Evolutionary conservation across 2,329 filamentous ascomycete species (phyloP).

Genomic region (Plectosphaerella plurivora): DNA sequence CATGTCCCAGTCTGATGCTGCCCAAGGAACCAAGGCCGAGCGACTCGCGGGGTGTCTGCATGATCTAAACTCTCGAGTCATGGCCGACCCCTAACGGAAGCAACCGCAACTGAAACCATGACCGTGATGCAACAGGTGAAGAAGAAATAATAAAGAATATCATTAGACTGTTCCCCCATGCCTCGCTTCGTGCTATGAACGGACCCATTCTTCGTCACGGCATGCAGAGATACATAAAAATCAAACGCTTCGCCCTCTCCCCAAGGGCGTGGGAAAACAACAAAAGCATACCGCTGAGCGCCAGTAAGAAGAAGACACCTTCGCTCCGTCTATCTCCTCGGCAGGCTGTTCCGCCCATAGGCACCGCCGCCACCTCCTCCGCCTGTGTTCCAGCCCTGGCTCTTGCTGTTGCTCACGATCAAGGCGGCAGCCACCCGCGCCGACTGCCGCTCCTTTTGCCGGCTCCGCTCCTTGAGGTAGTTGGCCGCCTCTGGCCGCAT

Average conservation of each 20-base stretch:
- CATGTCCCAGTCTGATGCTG: too few relatives aligned
- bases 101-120: too few relatives aligned
- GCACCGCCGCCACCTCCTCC: slow-evolving; percentile 19
- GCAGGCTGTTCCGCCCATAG: slow-evolving; percentile 41
- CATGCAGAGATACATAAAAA: too few relatives aligned
- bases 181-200: not conserved
- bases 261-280: not conserved
- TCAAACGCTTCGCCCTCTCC: not conserved
- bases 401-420: slow-evolving; percentile 89
- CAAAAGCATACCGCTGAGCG: not conserved
- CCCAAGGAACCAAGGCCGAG: too few relatives aligned
- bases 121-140: too few relatives aligned
- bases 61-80: too few relatives aligned
- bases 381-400: slow-evolving; percentile 48
- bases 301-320: not conserved
- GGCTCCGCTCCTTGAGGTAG: slow-evolving; percentile 84
- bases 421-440: slow-evolving; percentile 87
- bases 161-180: not conserved
- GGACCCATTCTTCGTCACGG: not conserved
- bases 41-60: too few relatives aligned
- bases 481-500: slow-evolving; percentile 88
- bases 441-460: slow-evolving; percentile 90
- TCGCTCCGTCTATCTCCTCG: slow-evolving; percentile 33
- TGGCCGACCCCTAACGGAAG: too few relatives aligned
- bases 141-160: too few relatives aligned